Conservation (phyloP, 164 flowering plant genomes). For the Litsea cubeba region DNA sequence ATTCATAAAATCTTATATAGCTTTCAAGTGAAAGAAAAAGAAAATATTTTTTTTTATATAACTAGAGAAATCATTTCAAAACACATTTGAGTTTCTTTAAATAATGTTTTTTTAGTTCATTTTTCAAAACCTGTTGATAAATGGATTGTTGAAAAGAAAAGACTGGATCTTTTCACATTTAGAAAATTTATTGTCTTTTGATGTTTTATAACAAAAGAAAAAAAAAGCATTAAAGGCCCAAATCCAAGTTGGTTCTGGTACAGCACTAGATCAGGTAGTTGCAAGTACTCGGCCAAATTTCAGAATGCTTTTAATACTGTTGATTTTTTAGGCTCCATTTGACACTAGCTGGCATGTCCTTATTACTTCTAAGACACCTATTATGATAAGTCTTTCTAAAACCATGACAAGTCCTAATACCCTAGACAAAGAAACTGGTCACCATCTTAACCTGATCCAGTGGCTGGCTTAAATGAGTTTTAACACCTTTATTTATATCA, state of each 20-base stretch:
- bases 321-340: background rate
- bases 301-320: background rate
- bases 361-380: background rate
- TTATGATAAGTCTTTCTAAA: too few species aligned
- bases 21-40: background rate
- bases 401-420: background rate
- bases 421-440: background rate
- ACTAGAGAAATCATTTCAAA: background rate
- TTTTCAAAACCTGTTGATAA: background rate
- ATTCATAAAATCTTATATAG: background rate
- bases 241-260: background rate
- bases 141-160: background rate
- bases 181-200: too few species aligned
- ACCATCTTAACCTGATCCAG: background rate
- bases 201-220: too few species aligned
- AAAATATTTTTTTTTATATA: too few species aligned
- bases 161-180: background rate
- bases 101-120: background rate
- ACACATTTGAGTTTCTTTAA: too few species aligned
- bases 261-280: background rate
- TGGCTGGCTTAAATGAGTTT: background rate
- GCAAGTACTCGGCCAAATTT: background rate
- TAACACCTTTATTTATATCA: background rate
- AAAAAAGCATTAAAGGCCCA: background rate
- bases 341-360: background rate